phyloP scores from a whole-genome alignment of 2,329 filamentous ascomycete species.

The Knufia fluminis region DNA sequence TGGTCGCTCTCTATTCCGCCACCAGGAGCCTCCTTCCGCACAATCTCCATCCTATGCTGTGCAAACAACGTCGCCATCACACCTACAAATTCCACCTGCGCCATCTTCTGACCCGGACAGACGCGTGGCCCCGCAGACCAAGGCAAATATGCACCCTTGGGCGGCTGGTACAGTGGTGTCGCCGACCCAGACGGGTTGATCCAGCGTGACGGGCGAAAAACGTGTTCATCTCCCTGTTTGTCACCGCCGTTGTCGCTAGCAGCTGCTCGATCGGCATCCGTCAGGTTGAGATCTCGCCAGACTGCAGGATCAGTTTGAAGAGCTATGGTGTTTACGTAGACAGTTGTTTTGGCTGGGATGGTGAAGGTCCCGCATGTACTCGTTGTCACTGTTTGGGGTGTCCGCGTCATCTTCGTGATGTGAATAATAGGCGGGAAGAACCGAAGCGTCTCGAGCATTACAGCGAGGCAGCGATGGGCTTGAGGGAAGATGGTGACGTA shows the following conservation, averaged over 20 bases:
- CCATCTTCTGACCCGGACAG: constrained; percentile 47
- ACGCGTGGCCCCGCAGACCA: constrained; percentile 43
- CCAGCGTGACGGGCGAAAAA: constrained; percentile 36
- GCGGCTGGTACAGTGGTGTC: constrained; percentile 24
- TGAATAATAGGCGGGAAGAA: constrained; percentile 34
- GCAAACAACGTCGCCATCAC: constrained; percentile 36
- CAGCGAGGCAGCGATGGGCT: constrained; percentile 35
- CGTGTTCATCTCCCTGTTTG: constrained; percentile 23
- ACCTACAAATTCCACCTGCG: constrained; percentile 47
- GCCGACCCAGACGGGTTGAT: constrained; percentile 21
- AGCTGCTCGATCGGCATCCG: background rate
- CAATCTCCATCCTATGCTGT: constrained; percentile 20
- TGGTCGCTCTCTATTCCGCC: constrained; percentile 18
- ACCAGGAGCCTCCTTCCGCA: constrained; percentile 10
- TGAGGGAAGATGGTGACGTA: constrained; percentile 39
- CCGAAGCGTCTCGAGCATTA: constrained; percentile 43
- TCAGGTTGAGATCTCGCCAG: constrained; percentile 22
- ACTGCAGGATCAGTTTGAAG: constrained; percentile 24
- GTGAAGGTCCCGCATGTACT: constrained; percentile 23
- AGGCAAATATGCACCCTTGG: constrained; percentile 36
- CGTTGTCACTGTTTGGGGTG: constrained; percentile 26
- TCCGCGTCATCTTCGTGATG: constrained; percentile 27
- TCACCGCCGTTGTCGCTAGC: background rate
- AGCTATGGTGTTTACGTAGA: constrained; percentile 30
- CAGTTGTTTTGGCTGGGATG: constrained; percentile 27